phyloP scores from a whole-genome alignment of 2,329 filamentous ascomycete genomes.

The Epichloe glyceriae region DNA sequence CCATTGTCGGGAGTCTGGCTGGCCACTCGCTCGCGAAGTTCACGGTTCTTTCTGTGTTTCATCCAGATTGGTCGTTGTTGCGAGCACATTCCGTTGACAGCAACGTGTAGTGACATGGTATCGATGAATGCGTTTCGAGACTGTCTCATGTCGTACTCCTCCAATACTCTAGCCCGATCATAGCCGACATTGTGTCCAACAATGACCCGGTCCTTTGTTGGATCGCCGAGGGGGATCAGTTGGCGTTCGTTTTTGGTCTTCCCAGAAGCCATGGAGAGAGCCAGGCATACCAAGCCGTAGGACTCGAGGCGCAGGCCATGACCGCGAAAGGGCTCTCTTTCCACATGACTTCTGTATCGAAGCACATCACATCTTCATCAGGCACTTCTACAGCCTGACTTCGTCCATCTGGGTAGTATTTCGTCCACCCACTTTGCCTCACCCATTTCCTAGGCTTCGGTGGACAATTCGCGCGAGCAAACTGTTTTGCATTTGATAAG shows the following conservation, averaged over 20 bases:
- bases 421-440: conserved; percentile 79
- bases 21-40: conserved; percentile 67
- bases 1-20: conserved; percentile 59
- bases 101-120: conserved; percentile 96
- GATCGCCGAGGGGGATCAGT: conserved; percentile 76
- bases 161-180: conserved; percentile 73
- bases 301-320: conserved; percentile 89
- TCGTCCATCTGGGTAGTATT: conserved; percentile 64
- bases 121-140: conserved; percentile 80
- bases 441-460: conserved; percentile 59
- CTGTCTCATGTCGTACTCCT: conserved; percentile 80
- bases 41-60: conserved; percentile 84
- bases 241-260: conserved; percentile 69
- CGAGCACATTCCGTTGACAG: conserved; percentile 98
- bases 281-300: conserved; percentile 94
- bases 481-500: conserved; percentile 59
- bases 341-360: conserved; percentile 96
- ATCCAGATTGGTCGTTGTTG: conserved; percentile 94
- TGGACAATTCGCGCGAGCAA: conserved; percentile 49
- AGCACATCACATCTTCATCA: conserved; percentile 70
- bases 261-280: conserved; percentile 87
- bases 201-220: conserved; percentile 58
- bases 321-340: conserved; percentile 85
- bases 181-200: conserved; percentile 95
- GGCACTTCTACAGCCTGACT: conserved; percentile 62